Conservation (phyloP, 2,329 filamentous ascomycete genomes). For the Colletotrichum nymphaeae region DNA sequence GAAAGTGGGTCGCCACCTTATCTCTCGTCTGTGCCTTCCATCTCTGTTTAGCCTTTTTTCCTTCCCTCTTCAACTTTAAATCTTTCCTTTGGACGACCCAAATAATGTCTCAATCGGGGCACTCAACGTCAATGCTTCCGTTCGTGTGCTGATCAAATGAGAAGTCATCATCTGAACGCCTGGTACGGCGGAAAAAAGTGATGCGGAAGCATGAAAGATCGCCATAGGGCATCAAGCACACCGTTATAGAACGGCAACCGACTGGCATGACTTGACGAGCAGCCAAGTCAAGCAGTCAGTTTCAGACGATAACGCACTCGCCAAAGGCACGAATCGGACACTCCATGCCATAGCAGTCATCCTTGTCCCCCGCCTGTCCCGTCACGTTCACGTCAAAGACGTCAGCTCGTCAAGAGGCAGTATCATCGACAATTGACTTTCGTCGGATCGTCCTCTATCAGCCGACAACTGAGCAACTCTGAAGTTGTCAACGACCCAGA, state of each 20-base stretch:
- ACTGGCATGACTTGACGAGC: not conserved
- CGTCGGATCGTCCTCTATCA: constrained; percentile 7
- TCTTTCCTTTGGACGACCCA: not conserved
- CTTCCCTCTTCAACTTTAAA: not conserved
- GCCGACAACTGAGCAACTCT: not conserved
- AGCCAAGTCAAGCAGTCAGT: not conserved
- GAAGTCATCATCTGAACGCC: not conserved
- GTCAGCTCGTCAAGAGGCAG: not conserved
- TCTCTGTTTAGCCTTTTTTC: not conserved
- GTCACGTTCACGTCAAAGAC: not conserved
- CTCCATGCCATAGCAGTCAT: not conserved
- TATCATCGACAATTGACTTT: not conserved
- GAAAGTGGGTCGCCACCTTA: not conserved
- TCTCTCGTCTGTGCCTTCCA: constrained; percentile 16
- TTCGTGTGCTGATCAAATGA: not conserved
- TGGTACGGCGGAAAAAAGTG: not conserved
- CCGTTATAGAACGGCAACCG: not conserved
- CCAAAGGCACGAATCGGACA: not conserved
- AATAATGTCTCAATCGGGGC: not conserved
- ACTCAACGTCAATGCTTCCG: not conserved
- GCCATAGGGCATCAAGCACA: not conserved
- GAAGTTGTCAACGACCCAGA: constrained; percentile 6
- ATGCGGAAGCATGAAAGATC: not conserved
- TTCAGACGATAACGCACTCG: not conserved
- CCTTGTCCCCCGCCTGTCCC: not conserved